Evolutionary conservation across 2,329 filamentous ascomycete genomes (phyloP), one percentile per base, ranked within the genome.

Genomic region (Thelonectria rubi): DNA sequence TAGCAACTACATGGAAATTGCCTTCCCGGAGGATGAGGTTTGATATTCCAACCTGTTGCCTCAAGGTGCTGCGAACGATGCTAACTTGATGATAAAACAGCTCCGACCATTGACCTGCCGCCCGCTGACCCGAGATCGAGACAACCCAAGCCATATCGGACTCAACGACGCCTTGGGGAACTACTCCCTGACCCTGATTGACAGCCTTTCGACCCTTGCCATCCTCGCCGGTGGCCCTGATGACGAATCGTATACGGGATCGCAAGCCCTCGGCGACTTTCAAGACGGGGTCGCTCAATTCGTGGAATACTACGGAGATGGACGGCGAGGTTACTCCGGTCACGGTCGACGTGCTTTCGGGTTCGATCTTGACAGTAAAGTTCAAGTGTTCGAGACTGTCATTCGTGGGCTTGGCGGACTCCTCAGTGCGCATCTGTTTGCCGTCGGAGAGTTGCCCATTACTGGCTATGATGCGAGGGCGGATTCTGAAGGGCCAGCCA

Each of bases 361-460:
- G 0, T 99, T 99, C 72, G 93, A 99, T 76, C 82, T 97, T 42
- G 94, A 99, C 77, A 97, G 94, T 80, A 99, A 98, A 78, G 95
- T 99, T 2, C 94, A 99, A 79, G 93, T 99, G 40, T 99, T 99
- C 73, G 95, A 99, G 80, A 98, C 94, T 1, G 94, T 97, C 37
- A 99, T 99, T 69, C 86, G 95, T 60, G 95, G 94, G 15, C 86
- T 97, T 47, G 95, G 95, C 14, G 95, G 95, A 0, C 81, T 99
- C 58, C 79, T 99, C 66, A 97, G 94, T 72, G 93, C 94, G 2
- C 95, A 99, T 79, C 80, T 97, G 43, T 99, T 99, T 75, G 94
- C 95, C 12, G 84, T 93, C 20, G 95, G 94, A 34, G 93, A 97
- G 59, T 79, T 99, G 58, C 95, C 95, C 1, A 97, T 98, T 57